These are phyloP conservation scores for Leptomonas pyrrhocoris DNA, from an alignment of 208 protist species.

Conservation along the genomic window DNA sequence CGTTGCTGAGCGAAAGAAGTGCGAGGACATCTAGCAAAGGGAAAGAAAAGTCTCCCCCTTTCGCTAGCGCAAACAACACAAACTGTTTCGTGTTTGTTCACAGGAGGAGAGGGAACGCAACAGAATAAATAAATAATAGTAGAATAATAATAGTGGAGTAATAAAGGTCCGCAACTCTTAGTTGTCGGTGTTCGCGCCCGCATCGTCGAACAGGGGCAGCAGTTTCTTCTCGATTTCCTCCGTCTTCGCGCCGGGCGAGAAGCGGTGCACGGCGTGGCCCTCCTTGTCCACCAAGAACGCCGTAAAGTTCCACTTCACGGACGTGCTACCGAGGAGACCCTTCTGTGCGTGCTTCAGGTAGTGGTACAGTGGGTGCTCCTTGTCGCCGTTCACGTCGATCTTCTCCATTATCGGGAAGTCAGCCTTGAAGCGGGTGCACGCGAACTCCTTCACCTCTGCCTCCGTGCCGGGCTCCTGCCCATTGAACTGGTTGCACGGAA, in stretches of 20 bases:
- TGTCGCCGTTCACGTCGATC: slow-evolving; percentile 88
- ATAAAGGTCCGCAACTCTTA: slow-evolving; percentile 14
- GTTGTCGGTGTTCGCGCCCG: too few species aligned
- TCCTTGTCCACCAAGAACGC: slow-evolving; percentile 88
- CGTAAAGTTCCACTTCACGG: slow-evolving; percentile 95
- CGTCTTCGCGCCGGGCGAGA: slow-evolving; percentile 61
- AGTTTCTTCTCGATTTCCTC: slow-evolving; percentile 71
- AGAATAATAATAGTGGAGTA: too few species aligned
- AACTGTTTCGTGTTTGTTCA: too few species aligned
- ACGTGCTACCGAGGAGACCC: slow-evolving; percentile 62
- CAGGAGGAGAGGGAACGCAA: too few species aligned
- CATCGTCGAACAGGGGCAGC: slow-evolving; percentile 32
- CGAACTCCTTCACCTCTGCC: slow-evolving; percentile 77
- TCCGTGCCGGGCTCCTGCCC: slow-evolving; percentile 39
- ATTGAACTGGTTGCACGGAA: slow-evolving; percentile 78
- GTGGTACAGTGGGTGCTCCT: slow-evolving; percentile 80
- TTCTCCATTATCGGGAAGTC: slow-evolving; percentile 91
- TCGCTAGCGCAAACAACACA: too few species aligned
- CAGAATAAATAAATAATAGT: too few species aligned
- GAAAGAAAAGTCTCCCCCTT: too few species aligned
- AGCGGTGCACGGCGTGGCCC: slow-evolving; percentile 67
- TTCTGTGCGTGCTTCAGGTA: slow-evolving; percentile 74
- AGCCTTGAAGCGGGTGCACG: slow-evolving; percentile 51
- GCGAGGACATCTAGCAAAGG: too few species aligned
- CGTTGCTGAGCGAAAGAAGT: too few species aligned